Evolutionary conservation across 768 basidiomycete genomes (phyloP).

Genomic region (Tylopilus intermedius): DNA sequence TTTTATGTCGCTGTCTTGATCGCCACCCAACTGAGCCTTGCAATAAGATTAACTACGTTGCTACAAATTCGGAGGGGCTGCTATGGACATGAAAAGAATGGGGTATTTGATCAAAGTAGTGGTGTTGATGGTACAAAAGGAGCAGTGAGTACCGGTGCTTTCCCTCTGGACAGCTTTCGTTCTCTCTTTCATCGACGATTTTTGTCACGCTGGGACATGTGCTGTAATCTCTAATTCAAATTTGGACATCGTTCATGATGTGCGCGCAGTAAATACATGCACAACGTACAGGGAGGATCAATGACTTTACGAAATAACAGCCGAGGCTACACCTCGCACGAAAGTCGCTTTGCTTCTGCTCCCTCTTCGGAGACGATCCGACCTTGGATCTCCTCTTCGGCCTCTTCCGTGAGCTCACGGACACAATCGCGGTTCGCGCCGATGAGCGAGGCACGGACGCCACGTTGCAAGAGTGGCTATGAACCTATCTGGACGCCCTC

Average conservation of each 20-base stretch:
- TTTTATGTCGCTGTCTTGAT: background rate
- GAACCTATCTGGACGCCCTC: conserved; percentile 82
- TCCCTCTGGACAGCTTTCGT: background rate
- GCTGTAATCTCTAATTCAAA: too few relatives aligned
- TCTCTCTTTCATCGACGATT: background rate
- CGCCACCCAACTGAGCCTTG: background rate
- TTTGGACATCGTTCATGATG: background rate
- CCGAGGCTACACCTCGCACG: conserved; percentile 10
- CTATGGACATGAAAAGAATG: background rate
- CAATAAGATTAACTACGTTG: background rate
- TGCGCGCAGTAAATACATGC: background rate
- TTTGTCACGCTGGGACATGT: too few relatives aligned
- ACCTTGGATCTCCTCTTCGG: conserved; percentile 55
- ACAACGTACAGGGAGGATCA: background rate
- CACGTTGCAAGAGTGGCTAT: conserved; percentile 56
- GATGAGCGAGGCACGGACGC: conserved; percentile 64
- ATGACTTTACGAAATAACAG: background rate
- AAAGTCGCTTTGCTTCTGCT: conserved; percentile 45
- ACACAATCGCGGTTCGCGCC: conserved; percentile 45
- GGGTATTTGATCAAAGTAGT: conserved; percentile 19
- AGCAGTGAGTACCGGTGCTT: conserved; percentile 1
- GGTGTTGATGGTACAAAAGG: conserved; percentile 23
- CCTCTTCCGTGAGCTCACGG: conserved; percentile 55
- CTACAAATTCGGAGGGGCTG: background rate
- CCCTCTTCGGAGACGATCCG: conserved; percentile 62